phyloP scores from a whole-genome alignment of 306 rosid species.

The Ormosia emarginata region DNA sequence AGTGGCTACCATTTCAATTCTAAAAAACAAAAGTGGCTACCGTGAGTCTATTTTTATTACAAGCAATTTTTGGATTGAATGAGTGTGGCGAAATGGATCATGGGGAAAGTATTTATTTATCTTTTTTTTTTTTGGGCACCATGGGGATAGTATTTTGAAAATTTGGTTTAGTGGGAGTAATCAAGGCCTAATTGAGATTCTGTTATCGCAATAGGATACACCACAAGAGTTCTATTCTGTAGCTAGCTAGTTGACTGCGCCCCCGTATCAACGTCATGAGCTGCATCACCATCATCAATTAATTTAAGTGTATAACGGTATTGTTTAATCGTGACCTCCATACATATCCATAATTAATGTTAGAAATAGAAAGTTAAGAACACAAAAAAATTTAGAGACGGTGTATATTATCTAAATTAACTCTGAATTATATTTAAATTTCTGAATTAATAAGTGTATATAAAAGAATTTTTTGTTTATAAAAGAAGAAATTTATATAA shows the following conservation, averaged over 20 bases:
- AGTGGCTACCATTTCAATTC: too few relatives aligned
- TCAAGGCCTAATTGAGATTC: not conserved
- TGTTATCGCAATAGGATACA: not conserved
- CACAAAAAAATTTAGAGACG: too few relatives aligned
- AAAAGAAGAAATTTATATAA: too few relatives aligned
- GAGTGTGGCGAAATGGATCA: not conserved
- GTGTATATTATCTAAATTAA: too few relatives aligned
- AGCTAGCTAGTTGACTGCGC: not conserved
- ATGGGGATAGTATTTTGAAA: not conserved
- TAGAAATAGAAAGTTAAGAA: too few relatives aligned
- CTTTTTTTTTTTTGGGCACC: too few relatives aligned
- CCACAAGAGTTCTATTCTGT: not conserved
- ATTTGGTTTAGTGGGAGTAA: not conserved
- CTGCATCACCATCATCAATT: not conserved
- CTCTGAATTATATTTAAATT: too few relatives aligned
- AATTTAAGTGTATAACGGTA: not conserved
- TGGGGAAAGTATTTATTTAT: too few relatives aligned
- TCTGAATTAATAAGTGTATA: too few relatives aligned
- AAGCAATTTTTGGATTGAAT: not conserved
- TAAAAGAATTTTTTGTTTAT: too few relatives aligned
- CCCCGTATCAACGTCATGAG: not conserved
- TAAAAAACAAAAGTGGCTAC: too few relatives aligned
- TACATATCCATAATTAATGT: not conserved
- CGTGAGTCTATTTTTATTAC: not conserved
- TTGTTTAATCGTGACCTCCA: not conserved